Percentiles rank a stretch among this genome's conserved stretches.
Evolutionary conservation across 192 early-diverging fungal species (phyloP).

Genomic region (Coemansia sp.): DNA sequence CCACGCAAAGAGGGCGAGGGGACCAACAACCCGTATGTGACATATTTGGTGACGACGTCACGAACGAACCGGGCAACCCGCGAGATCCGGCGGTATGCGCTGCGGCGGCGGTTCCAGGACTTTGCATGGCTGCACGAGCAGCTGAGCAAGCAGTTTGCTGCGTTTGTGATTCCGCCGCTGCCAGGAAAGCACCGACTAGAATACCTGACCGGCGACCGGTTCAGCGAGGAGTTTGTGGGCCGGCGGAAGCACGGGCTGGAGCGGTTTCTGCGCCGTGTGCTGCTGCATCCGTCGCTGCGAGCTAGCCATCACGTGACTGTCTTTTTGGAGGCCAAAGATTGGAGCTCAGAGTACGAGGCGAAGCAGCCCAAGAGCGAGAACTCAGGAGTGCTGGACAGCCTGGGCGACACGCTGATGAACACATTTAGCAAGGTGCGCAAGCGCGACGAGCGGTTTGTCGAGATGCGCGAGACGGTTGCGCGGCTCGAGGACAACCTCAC

Average conservation of each 20-base stretch:
- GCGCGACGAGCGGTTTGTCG: conserved; percentile 81
- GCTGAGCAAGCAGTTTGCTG: conserved; percentile 72
- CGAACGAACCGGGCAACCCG: conserved; percentile 25
- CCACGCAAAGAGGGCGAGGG: conserved; percentile 91
- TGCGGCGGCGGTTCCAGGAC: conserved; percentile 91
- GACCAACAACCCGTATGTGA: conserved; percentile 73
- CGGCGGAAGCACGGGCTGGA: conserved; percentile 75
- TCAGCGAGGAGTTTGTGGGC: conserved; percentile 88
- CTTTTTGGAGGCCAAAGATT: conserved; percentile 86
- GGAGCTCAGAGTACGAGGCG: conserved; percentile 59
- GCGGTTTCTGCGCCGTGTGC: conserved; percentile 79
- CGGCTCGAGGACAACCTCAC: conserved; percentile 86
- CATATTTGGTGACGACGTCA: conserved; percentile 76
- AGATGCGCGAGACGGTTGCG: conserved; percentile 76
- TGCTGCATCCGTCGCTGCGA: conserved; percentile 79
- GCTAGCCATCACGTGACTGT: conserved; percentile 65
- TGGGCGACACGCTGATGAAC: conserved; percentile 84
- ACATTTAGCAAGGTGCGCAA: conserved; percentile 89
- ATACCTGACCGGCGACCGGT: conserved; percentile 94
- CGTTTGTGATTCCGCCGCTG: conserved; percentile 82
- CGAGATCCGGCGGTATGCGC: conserved; percentile 56
- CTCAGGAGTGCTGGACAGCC: conserved; percentile 69
- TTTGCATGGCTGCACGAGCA: conserved; percentile 86
- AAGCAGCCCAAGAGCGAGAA: conserved; percentile 56
- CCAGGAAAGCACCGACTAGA: conserved; percentile 92